Percentiles rank a stretch among this genome's conserved stretches.
Evolutionary conservation across 2,329 filamentous ascomycete genomes (phyloP).

Genomic region (Eutypella sp.): DNA sequence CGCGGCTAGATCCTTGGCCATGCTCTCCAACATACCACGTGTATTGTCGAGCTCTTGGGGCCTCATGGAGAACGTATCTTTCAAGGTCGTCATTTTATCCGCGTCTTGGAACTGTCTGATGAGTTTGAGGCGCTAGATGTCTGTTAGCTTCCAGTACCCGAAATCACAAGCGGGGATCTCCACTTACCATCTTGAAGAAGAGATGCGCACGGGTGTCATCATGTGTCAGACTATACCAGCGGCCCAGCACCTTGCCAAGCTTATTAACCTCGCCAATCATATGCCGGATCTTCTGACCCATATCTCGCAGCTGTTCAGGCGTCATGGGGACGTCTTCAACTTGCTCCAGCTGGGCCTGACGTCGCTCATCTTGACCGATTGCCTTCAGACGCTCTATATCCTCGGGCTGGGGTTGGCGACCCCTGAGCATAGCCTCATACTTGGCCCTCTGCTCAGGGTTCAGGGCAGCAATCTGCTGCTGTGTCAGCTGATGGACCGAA

Average conservation of each 20-base stretch:
- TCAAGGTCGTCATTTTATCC: constrained; percentile 39
- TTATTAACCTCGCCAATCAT: constrained; percentile 39
- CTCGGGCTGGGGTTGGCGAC: constrained; percentile 28
- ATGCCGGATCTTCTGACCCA: constrained; percentile 36
- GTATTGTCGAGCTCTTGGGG: constrained; percentile 46
- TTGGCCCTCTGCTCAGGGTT: constrained; percentile 40
- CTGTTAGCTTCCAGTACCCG: constrained; percentile 25
- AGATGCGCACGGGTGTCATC: constrained; percentile 46
- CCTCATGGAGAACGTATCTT: constrained; percentile 47
- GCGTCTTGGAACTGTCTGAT: constrained; percentile 49
- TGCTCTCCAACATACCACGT: constrained; percentile 43
- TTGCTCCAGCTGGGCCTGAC: constrained; percentile 32
- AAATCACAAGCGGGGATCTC: not conserved
- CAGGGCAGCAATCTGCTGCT: constrained; percentile 37
- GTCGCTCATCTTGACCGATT: constrained; percentile 29
- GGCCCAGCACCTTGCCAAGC: constrained; percentile 38
- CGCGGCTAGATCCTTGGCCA: constrained; percentile 42
- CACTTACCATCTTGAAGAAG: constrained; percentile 50
- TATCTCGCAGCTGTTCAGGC: constrained; percentile 39
- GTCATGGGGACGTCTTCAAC: constrained; percentile 44
- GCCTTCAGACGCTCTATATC: constrained; percentile 30
- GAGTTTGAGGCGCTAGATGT: constrained; percentile 45
- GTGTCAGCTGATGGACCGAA: constrained; percentile 22
- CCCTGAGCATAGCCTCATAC: constrained; percentile 34
- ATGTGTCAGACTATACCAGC: constrained; percentile 43